A percentile compares a stretch with the other conserved stretches of the same genome.
These are phyloP conservation scores for Tulasnella sp. DNA, from an alignment of 768 basidiomycete species.

Conservation along the genomic window DNA sequence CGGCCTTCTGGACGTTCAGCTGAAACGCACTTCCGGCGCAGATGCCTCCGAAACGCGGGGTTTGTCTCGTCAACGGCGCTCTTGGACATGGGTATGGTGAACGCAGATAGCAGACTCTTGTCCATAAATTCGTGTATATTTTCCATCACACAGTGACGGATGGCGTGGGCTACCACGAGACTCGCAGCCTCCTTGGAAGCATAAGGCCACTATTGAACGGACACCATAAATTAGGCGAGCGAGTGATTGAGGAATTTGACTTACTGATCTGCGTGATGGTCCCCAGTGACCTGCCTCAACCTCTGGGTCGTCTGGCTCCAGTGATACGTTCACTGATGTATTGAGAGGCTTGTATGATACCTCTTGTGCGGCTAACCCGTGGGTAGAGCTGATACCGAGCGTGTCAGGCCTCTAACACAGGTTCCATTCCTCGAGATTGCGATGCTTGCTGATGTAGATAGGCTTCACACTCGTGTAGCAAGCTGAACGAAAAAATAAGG, in stretches of 20 bases:
- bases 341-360: slow-evolving; percentile 27
- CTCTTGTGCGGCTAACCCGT: slow-evolving; percentile 33
- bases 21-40: slow-evolving; percentile 14
- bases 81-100: slow-evolving; percentile 19
- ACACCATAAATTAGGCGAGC: too few relatives aligned
- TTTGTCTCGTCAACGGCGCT: slow-evolving; percentile 24
- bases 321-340: slow-evolving; percentile 4
- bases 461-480: too few relatives aligned
- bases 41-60: slow-evolving; percentile 25
- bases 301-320: too few relatives aligned
- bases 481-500: too few relatives aligned
- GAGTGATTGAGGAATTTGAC: too few relatives aligned
- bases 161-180: slow-evolving; percentile 12
- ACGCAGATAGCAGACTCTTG: slow-evolving; percentile 20
- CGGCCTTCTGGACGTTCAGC: slow-evolving; percentile 22
- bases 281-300: too few relatives aligned
- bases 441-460: too few relatives aligned
- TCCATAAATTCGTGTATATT: slow-evolving; percentile 24
- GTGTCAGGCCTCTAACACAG: too few relatives aligned
- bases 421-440: too few relatives aligned
- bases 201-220: too few relatives aligned
- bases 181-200: too few relatives aligned
- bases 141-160: slow-evolving; percentile 25
- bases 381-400: slow-evolving; percentile 21
- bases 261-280: too few relatives aligned